phyloP scores from a whole-genome alignment of 2,329 filamentous ascomycete genomes.

The Cercospora canescens region DNA sequence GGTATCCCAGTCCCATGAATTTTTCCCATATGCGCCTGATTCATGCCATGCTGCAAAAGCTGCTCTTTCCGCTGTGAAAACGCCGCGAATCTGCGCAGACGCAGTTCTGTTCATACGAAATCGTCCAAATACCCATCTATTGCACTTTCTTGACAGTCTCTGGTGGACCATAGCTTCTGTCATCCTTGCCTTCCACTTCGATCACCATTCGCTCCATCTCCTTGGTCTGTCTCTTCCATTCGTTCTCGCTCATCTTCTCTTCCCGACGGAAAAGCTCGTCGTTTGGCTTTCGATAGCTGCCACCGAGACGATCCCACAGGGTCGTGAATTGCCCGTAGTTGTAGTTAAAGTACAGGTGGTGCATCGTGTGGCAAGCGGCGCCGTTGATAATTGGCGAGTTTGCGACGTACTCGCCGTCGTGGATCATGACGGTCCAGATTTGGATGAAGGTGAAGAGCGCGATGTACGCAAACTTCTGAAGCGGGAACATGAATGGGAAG shows the following conservation, averaged over 20 bases:
- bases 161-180: constrained; percentile 43
- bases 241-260: constrained; percentile 77
- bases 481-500: constrained; percentile 88
- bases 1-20: background rate
- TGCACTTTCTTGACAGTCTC: constrained; percentile 40
- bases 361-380: constrained; percentile 89
- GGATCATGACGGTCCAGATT: constrained; percentile 94
- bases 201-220: constrained; percentile 76
- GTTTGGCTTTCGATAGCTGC: constrained; percentile 84
- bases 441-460: constrained; percentile 89
- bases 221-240: constrained; percentile 75
- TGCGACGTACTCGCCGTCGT: constrained; percentile 92
- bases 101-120: constrained; percentile 1
- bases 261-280: constrained; percentile 81
- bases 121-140: constrained; percentile 11
- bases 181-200: constrained; percentile 65
- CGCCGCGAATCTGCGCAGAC: constrained; percentile 8
- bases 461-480: constrained; percentile 88
- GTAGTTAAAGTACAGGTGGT: constrained; percentile 85
- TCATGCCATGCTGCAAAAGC: background rate
- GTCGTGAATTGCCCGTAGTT: constrained; percentile 97
- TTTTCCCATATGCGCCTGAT: background rate
- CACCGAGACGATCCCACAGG: constrained; percentile 83
- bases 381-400: constrained; percentile 92
- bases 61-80: background rate